Base-by-base conservation (phyloP, 73 alveolate species). In the Paramecium biaurelia region DNA sequence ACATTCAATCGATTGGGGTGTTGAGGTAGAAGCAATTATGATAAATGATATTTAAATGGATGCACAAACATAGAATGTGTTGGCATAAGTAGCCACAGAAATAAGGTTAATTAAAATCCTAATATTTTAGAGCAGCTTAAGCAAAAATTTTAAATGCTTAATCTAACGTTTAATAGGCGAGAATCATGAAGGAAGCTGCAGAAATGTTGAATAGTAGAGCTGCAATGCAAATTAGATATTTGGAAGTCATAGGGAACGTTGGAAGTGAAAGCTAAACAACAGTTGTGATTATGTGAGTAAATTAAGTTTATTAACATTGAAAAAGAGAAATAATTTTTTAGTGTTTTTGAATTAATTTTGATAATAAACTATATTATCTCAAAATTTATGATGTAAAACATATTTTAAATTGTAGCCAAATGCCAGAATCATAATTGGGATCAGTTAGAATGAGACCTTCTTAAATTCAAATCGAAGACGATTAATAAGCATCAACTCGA, bases 361-460 rank as follows among this genome's bases (percentile, higher is more conserved):
- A 53, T 53, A 53, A 53, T 53, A 53, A n/a, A 53, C 30, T 53
- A 53, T 53, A 53, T 53, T n/a, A 18, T 53, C 68, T 53, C 68
- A 53, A 53, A 53, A 53, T 18, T 34, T 53, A 67, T 67, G 84
- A 67, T 67, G 84, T 67, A 67, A 30, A 30, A 30, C 28, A 2
- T 67, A 12, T 14, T 12, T 24, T 67, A 7, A 15, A 67, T 30
- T 20, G 10, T 32, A 72, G 86, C 37, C 23, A 79, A 79, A 43
- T 79, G 74, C 90, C 90, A 18, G 90, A 79, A 79, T 79, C 90
- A 23, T 79, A 79, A 79, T 43, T 30, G 45, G 90, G 90, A 20
- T 79, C 90, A 15, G 90, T 45, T 38, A 79, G 90, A 20, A 79
- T 79, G 90, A 79, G 90, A 24, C 90, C 90, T 1, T 79, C 90